Base-by-base conservation (phyloP, 2,329 filamentous ascomycete species). In the Thermoascus crustaceus region DNA sequence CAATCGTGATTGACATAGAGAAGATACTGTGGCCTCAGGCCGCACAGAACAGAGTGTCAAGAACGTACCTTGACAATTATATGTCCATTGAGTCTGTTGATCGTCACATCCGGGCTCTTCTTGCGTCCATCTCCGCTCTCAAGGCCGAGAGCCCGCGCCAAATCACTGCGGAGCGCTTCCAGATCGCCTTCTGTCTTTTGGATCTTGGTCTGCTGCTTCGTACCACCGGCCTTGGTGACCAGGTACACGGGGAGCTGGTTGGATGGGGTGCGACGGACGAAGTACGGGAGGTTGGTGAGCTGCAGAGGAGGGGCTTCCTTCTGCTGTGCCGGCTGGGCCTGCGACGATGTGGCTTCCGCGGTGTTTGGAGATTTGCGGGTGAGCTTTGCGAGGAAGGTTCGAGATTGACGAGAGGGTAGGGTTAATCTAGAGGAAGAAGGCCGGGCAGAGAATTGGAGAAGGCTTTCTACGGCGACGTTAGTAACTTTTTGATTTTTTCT, bases 101-200 rank as follows among this genome's bases (percentile, higher is more conserved):
- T 66, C 8, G 54, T 53, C 7, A 71, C 57, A 35, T 66, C 60
- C 10, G 56, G 42, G 27, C 45, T 61, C 48, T 53, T 55, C 36
- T 41, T 41, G 34, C 44, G 48, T 26, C 43, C 50, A 13, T 65
- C 73, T 66, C 32, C 69, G 54, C 50, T 42, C 16, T 71, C 61
- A 26, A 89, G 52, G 1, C 68, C 62, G 41, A 94, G 58, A 7
- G 69, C 72, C 13, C 63, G 53, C 23, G 69, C 64, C 38, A 96
- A 55, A 47, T 87, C 81, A 22, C 72, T 60, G 42, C 75, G 70
- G 44, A 96, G 57, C 3, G 67, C 72, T 20, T 67, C 60, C 32
- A 78, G 53, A 55, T 94, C 74, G 10, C 91, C 91, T 38, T 85
- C 78, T 32, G 89, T 73, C 61, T 84, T 87, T 58, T 86, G 82